Evolutionary conservation across 495 filamentous ascomycete genomes (phyloP).

Genomic region (Hyaloscypha finlandica): DNA sequence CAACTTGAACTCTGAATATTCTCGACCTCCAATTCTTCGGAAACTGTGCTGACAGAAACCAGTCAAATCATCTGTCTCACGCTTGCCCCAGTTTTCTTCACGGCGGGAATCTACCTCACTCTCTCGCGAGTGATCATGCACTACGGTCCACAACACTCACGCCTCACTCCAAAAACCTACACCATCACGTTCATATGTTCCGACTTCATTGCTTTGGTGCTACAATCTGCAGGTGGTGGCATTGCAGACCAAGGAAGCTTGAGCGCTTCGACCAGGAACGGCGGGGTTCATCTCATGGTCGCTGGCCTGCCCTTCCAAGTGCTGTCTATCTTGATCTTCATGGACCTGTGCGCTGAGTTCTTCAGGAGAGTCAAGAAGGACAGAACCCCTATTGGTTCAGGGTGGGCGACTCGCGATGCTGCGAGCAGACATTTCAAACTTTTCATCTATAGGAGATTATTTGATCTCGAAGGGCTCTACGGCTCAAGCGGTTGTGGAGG

Average conservation of each 20-base stretch:
- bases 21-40: too few species aligned
- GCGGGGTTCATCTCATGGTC: slow-evolving; percentile 62
- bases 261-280: slow-evolving; percentile 36
- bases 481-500: too few species aligned
- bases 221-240: slow-evolving; percentile 64
- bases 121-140: slow-evolving; percentile 56
- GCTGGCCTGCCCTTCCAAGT: slow-evolving; percentile 63
- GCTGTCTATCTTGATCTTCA: slow-evolving; percentile 52
- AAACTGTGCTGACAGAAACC: slow-evolving; percentile 2
- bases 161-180: slow-evolving; percentile 55
- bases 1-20: not conserved
- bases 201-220: slow-evolving; percentile 61
- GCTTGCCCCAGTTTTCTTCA: slow-evolving; percentile 64
- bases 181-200: slow-evolving; percentile 54
- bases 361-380: slow-evolving; percentile 17
- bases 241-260: slow-evolving; percentile 50
- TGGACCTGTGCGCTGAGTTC: slow-evolving; percentile 46
- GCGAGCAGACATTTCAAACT: slow-evolving; percentile 8
- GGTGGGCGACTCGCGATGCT: not conserved
- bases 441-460: slow-evolving; percentile 18
- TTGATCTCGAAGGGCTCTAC: slow-evolving; percentile 10
- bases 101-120: slow-evolving; percentile 64
- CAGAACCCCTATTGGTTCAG: not conserved
- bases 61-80: slow-evolving; percentile 47
- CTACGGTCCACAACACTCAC: slow-evolving; percentile 55